These are phyloP conservation scores for Clathrus columnatus DNA, from an alignment of 768 basidiomycete species.

Conservation along the genomic window DNA sequence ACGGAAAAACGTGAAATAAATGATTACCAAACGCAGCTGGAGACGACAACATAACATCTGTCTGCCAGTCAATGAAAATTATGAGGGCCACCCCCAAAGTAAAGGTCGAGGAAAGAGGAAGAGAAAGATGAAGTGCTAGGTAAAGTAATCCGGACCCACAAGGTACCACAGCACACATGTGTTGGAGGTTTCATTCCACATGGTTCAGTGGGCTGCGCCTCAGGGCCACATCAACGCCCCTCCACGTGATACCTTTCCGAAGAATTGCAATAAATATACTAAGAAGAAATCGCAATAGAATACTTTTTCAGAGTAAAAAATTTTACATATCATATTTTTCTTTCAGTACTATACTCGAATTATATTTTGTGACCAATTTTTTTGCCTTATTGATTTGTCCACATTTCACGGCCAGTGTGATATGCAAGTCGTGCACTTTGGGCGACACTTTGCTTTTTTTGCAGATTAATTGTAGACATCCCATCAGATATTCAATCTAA, in stretches of 20 bases:
- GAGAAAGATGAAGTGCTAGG: conserved; percentile 10
- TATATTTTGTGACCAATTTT: too few species aligned
- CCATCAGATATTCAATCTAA: conserved; percentile 47
- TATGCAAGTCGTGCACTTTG: background rate
- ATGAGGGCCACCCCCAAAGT: background rate
- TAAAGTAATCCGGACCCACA: conserved; percentile 16
- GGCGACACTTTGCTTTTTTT: background rate
- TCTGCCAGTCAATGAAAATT: background rate
- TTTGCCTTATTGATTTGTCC: conserved; percentile 9
- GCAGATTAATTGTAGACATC: conserved; percentile 17
- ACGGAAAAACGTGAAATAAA: background rate
- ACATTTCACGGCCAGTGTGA: conserved; percentile 5
- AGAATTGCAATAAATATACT: too few species aligned
- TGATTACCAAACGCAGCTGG: background rate
- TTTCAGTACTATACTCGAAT: too few species aligned
- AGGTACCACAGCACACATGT: background rate
- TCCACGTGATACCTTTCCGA: background rate
- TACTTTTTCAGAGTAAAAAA: background rate
- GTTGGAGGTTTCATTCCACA: background rate
- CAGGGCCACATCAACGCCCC: conserved; percentile 5
- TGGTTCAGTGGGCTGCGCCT: background rate
- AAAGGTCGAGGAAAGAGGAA: background rate
- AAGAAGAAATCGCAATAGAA: background rate
- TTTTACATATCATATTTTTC: too few species aligned
- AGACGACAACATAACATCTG: background rate